Percentiles rank a stretch among this genome's conserved stretches.
phyloP scores from a whole-genome alignment of 2,329 filamentous ascomycete genomes.

The Nannizziopsis barbatae region DNA sequence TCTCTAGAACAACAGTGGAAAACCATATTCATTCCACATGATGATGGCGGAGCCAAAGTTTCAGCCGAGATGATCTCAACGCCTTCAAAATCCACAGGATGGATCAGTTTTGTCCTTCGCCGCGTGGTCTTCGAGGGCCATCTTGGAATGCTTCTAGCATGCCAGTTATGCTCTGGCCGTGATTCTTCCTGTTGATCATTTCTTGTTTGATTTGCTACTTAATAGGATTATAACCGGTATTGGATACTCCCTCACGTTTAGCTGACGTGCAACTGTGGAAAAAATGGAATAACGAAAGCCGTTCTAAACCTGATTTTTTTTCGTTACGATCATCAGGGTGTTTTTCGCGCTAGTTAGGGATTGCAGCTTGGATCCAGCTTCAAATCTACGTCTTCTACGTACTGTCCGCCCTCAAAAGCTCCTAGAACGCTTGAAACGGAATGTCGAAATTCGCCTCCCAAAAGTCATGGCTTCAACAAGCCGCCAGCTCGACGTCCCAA shows the following conservation, averaged over 20 bases:
- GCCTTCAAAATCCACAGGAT: neutral
- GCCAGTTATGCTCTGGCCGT: neutral
- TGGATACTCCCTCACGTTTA: neutral
- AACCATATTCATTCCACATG: neutral
- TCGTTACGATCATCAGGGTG: neutral
- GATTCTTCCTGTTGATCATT: constrained; percentile 1
- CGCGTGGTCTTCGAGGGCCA: neutral
- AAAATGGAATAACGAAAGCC: neutral
- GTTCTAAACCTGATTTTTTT: neutral
- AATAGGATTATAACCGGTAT: neutral
- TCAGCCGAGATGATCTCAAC: neutral
- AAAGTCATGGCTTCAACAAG: neutral
- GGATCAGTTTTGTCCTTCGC: neutral
- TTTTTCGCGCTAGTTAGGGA: too few species aligned
- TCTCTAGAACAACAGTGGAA: neutral
- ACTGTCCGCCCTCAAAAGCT: neutral
- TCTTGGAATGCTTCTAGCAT: neutral
- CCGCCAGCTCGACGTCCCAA: neutral
- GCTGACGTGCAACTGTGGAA: neutral
- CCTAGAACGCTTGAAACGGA: neutral
- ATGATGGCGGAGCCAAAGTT: neutral
- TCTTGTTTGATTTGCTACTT: neutral
- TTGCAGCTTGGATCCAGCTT: neutral
- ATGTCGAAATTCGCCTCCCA: neutral
- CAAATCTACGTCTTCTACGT: neutral